phyloP scores from a whole-genome alignment of 2,329 filamentous ascomycete species.

The Ascochyta pisi region DNA sequence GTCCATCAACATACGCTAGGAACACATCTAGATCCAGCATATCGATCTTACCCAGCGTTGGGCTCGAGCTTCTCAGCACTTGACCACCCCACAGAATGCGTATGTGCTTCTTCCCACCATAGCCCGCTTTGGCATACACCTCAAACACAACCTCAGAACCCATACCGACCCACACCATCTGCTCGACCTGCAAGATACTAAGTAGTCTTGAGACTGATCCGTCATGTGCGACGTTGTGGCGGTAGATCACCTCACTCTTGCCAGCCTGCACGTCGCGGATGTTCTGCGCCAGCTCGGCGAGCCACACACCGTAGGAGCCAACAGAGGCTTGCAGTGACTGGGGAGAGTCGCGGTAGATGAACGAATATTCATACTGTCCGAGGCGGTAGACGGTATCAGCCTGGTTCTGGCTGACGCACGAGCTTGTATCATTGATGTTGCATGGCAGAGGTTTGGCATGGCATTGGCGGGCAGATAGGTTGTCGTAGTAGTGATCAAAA shows the following conservation, averaged over 20 bases:
- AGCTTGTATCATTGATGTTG: conserved; percentile 57
- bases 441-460: conserved; percentile 77
- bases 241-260: conserved; percentile 58
- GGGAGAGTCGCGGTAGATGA: conserved; percentile 73
- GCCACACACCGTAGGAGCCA: conserved; percentile 72
- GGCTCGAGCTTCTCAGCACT: conserved; percentile 71
- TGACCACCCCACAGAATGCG: conserved; percentile 75
- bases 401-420: conserved; percentile 68
- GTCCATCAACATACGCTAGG: conserved; percentile 72
- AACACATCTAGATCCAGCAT: conserved; percentile 73
- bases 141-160: conserved; percentile 81
- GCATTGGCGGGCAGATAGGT: conserved; percentile 79
- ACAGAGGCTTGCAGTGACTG: conserved; percentile 68
- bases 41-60: conserved; percentile 70
- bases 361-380: conserved; percentile 81
- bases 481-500: conserved; percentile 86
- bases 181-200: conserved; percentile 72
- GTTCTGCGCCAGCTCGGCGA: conserved; percentile 73
- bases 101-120: conserved; percentile 54
- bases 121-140: conserved; percentile 56
- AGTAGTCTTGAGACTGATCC: conserved; percentile 73
- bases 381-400: conserved; percentile 76
- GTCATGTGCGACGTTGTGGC: conserved; percentile 83
- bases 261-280: conserved; percentile 57
- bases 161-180: conserved; percentile 88